A percentile compares a stretch with the other conserved stretches of the same genome.
Evolutionary conservation across 805 yeast species (phyloP).

Genomic region (Groenewaldozyma tartarivorans): DNA sequence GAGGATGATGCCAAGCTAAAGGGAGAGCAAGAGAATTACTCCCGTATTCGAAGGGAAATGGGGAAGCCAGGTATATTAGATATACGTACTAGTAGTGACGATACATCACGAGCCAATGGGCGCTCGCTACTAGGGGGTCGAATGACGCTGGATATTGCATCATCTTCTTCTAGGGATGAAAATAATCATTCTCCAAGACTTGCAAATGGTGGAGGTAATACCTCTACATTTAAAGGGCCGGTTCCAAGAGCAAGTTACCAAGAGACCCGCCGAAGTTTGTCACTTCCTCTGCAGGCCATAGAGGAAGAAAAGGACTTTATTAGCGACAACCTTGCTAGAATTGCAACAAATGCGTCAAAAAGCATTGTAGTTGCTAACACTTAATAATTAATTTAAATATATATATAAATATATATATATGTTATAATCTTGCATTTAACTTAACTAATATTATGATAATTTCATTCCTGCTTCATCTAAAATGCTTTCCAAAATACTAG

Average conservation of each 20-base stretch:
- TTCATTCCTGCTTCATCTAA: not conserved
- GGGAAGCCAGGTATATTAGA: slow-evolving; percentile 20
- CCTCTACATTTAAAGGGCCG: not conserved
- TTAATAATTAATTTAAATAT: no score
- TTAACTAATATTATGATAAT: no score
- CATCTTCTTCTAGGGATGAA: not conserved
- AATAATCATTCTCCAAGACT: not conserved
- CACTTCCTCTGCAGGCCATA: slow-evolving; percentile 15
- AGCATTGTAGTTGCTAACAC: no score
- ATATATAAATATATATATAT: no score
- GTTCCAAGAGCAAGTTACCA: not conserved
- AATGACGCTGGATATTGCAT: slow-evolving; percentile 6
- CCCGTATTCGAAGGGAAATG: slow-evolving; percentile 22
- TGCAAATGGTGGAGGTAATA: not conserved
- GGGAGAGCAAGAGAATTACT: slow-evolving; percentile 21
- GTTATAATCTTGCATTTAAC: no score
- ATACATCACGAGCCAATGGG: not conserved
- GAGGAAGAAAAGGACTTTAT: slow-evolving; percentile 8
- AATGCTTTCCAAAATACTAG: not conserved
- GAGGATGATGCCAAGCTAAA: slow-evolving; percentile 20
- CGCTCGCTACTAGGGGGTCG: no score
- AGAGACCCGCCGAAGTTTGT: slow-evolving; percentile 13
- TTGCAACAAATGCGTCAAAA: not conserved
- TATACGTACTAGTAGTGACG: slow-evolving; percentile 3
- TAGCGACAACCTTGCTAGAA: slow-evolving; percentile 2